Conservation (phyloP, 1,284 basidiomycete species). For the Leccinum fuscescens region DNA sequence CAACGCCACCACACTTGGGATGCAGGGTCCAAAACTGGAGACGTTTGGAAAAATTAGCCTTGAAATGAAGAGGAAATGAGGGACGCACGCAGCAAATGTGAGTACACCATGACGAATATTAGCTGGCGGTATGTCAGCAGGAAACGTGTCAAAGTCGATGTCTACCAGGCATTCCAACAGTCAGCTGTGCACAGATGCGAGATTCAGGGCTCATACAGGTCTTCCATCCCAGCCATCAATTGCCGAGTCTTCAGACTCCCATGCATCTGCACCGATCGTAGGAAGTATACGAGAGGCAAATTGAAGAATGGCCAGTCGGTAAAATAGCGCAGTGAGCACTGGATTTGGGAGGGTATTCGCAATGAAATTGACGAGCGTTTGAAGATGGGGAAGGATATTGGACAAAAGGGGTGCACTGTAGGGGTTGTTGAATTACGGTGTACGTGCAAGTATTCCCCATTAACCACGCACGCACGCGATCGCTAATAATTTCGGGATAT, state of each 20-base stretch:
- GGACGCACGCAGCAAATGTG: conserved; percentile 70
- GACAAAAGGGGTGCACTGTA: conserved; percentile 67
- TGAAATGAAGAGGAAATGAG: conserved; percentile 1
- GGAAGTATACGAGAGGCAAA: conserved; percentile 82
- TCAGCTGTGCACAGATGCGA: conserved; percentile 1
- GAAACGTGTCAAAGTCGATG: conserved; percentile 68
- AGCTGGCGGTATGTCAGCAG: conserved; percentile 79
- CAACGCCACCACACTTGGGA: conserved; percentile 88
- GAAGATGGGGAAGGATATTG: conserved; percentile 77
- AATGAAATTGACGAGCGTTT: conserved; percentile 74
- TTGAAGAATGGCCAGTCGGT: conserved; percentile 82
- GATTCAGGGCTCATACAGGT: conserved; percentile 50
- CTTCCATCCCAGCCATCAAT: conserved; percentile 68
- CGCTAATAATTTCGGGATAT: no score
- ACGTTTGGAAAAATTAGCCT: background rate
- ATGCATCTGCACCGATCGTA: conserved; percentile 77
- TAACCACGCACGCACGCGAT: no score
- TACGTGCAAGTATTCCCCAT: no score
- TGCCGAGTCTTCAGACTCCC: conserved; percentile 66
- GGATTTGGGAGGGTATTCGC: conserved; percentile 81
- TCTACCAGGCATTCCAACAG: conserved; percentile 42
- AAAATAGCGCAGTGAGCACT: conserved; percentile 79
- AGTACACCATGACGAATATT: conserved; percentile 83
- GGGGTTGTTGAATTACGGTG: conserved; percentile 1
- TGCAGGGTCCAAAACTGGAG: conserved; percentile 73